Conservation (phyloP, 2,329 filamentous ascomycete genomes). For the Allantophomopsis lycopodina region DNA sequence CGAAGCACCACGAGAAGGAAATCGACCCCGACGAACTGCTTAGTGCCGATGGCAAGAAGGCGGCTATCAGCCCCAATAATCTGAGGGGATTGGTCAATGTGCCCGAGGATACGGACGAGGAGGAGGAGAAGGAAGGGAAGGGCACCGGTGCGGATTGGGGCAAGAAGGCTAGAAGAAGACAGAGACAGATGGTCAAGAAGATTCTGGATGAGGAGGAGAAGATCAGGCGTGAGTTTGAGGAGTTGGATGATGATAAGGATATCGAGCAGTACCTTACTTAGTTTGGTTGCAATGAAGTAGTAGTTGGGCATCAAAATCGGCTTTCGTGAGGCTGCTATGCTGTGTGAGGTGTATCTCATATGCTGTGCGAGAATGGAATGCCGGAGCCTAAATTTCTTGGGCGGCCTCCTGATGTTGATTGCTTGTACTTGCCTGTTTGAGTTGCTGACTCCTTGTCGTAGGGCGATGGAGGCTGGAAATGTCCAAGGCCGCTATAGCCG, state of each 20-base stretch:
- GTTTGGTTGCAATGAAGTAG: background rate
- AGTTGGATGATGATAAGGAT: constrained; percentile 60
- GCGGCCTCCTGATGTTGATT: too few species aligned
- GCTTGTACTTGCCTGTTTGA: too few species aligned
- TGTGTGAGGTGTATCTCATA: too few species aligned
- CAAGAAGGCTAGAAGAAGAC: constrained; percentile 54
- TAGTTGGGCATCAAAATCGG: too few species aligned
- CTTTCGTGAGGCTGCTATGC: too few species aligned
- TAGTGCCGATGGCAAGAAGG: constrained; percentile 24
- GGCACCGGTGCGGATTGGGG: constrained; percentile 40
- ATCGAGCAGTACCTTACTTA: constrained; percentile 52
- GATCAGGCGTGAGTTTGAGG: constrained; percentile 36
- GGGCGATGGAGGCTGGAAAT: too few species aligned
- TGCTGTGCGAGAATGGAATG: too few species aligned
- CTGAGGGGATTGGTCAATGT: constrained; percentile 41
- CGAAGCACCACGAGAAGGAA: constrained; percentile 43
- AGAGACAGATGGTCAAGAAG: constrained; percentile 53
- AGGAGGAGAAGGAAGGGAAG: constrained; percentile 27
- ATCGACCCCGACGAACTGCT: constrained; percentile 24
- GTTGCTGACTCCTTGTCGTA: too few species aligned
- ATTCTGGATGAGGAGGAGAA: constrained; percentile 47
- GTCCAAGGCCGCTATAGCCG: too few species aligned
- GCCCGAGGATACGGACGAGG: constrained; percentile 34
- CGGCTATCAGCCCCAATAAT: constrained; percentile 50
- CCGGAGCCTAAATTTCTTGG: too few species aligned